These are phyloP conservation scores for Pyrus betulifolia DNA, from an alignment of 306 rosid genomes.

Conservation along the genomic window DNA sequence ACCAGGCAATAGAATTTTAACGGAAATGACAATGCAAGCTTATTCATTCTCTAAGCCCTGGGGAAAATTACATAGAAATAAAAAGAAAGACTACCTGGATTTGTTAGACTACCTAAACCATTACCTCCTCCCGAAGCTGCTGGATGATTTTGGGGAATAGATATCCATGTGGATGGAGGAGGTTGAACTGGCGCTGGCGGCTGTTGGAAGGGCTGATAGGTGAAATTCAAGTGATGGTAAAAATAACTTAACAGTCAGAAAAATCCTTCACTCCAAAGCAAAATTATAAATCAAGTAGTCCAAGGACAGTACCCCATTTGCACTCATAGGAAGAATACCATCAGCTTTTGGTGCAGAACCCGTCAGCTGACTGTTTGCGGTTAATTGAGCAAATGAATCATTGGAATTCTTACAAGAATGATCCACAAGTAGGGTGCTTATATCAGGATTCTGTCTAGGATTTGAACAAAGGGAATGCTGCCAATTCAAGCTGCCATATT, in stretches of 20 bases:
- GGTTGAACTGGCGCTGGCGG: constrained; percentile 51
- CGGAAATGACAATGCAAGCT: background rate
- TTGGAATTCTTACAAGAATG: constrained; percentile 80
- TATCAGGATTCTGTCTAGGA: constrained; percentile 85
- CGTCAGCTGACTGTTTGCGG: constrained; percentile 53
- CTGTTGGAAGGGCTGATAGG: constrained; percentile 61
- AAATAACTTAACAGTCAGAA: background rate
- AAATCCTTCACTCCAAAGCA: background rate
- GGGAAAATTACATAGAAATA: background rate
- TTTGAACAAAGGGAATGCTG: constrained; percentile 86
- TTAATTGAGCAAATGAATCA: constrained; percentile 71
- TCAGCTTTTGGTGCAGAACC: constrained; percentile 66
- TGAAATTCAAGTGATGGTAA: background rate
- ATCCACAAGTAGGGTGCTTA: constrained; percentile 81
- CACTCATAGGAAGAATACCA: constrained; percentile 67
- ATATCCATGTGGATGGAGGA: constrained; percentile 72
- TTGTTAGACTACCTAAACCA: constrained; percentile 57
- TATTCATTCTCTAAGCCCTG: background rate
- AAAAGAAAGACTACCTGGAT: constrained; percentile 38
- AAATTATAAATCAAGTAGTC: constrained; percentile 5
- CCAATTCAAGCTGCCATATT: constrained; percentile 83
- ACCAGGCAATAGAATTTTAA: constrained; percentile 19
- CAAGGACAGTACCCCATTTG: constrained; percentile 64
- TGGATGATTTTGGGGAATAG: constrained; percentile 60
- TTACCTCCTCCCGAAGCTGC: constrained; percentile 62